Evolutionary conservation across 768 basidiomycete genomes (phyloP).

Genomic region (Tephrocybe sp.): DNA sequence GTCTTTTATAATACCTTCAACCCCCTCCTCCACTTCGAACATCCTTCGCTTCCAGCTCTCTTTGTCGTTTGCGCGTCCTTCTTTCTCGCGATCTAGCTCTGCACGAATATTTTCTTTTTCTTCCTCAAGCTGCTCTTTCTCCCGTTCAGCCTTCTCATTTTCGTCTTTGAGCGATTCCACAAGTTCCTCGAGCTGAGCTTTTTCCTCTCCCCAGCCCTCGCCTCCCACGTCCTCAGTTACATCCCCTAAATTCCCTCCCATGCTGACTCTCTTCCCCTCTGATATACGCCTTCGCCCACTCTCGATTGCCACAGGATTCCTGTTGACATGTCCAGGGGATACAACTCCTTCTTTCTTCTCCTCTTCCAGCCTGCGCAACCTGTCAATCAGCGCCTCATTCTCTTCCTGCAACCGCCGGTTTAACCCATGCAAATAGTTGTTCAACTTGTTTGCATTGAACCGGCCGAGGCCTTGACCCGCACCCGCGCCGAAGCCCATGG

Average conservation of each 20-base stretch:
- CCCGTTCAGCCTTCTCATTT: constrained; percentile 39
- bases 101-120: constrained; percentile 46
- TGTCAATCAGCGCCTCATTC: constrained; percentile 63
- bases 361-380: constrained; percentile 54
- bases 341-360: constrained; percentile 29
- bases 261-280: constrained; percentile 49
- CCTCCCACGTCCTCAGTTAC: constrained; percentile 61
- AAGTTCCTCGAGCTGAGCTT: constrained; percentile 53
- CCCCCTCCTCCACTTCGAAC: constrained; percentile 67
- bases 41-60: constrained; percentile 71
- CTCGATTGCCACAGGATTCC: constrained; percentile 18
- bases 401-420: constrained; percentile 84
- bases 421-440: constrained; percentile 81
- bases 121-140: constrained; percentile 40
- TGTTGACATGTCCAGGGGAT: constrained; percentile 20
- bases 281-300: constrained; percentile 33
- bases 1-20: constrained; percentile 61
- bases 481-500: constrained; percentile 67
- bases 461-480: constrained; percentile 67
- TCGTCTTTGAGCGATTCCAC: constrained; percentile 47
- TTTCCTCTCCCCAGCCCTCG: constrained; percentile 74
- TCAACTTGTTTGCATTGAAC: constrained; percentile 85
- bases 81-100: constrained; percentile 51
- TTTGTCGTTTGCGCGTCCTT: constrained; percentile 61
- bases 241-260: constrained; percentile 51